phyloP scores from a whole-genome alignment of 805 yeast species.

The Cyberlindnera mississippiensis region DNA sequence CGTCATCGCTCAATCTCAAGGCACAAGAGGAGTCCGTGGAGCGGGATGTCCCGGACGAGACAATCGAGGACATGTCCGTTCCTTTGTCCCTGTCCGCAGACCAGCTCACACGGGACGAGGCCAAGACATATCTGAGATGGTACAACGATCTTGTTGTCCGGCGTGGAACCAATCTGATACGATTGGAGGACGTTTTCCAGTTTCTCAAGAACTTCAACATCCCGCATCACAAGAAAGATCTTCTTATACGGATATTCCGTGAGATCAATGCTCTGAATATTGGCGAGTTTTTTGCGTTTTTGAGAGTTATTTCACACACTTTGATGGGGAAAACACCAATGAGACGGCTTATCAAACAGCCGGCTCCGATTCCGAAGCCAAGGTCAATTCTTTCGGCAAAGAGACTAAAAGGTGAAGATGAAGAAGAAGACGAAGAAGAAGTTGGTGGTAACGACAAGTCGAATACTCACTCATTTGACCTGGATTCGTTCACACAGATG shows the following conservation, averaged over 20 bases:
- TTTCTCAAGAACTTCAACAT: constrained; percentile 78
- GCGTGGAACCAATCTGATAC: constrained; percentile 61
- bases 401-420: constrained; percentile 42
- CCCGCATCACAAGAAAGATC: constrained; percentile 43
- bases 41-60: constrained; percentile 18
- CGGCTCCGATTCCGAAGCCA: constrained; percentile 76
- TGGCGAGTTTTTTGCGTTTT: constrained; percentile 86
- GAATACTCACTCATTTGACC: constrained; percentile 47
- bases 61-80: constrained; percentile 38
- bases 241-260: constrained; percentile 48
- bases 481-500: constrained; percentile 83
- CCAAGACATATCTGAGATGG: constrained; percentile 88
- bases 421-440: constrained; percentile 30
- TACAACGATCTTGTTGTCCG: constrained; percentile 78
- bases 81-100: constrained; percentile 63
- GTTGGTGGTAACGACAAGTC: constrained; percentile 5
- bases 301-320: constrained; percentile 75
- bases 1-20: constrained; percentile 17
- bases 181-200: constrained; percentile 70
- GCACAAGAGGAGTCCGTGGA: constrained; percentile 7
- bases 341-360: constrained; percentile 45
- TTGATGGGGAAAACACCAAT: constrained; percentile 50
- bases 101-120: constrained; percentile 73
- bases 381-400: constrained; percentile 67
- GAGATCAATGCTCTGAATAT: constrained; percentile 63